Conservation (phyloP, 75 land plant species). For the Cupressus sempervirens region DNA sequence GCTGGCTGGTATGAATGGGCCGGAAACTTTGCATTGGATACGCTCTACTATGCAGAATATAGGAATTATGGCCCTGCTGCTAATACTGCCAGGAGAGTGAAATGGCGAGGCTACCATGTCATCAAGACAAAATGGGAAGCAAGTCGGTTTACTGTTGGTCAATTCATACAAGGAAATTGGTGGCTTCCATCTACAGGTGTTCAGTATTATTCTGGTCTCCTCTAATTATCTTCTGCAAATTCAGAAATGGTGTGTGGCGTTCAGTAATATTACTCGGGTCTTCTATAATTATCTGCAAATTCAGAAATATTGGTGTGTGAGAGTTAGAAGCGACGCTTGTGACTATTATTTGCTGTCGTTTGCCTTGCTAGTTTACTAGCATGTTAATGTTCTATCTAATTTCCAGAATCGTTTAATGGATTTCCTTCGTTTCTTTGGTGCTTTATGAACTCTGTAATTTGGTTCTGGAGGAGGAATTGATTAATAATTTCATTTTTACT, state of each 20-base stretch:
- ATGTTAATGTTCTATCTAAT: too few relatives aligned
- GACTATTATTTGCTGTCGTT: too few relatives aligned
- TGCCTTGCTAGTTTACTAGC: too few relatives aligned
- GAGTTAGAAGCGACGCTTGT: too few relatives aligned
- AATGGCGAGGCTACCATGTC: constrained; percentile 25
- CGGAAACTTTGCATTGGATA: constrained; percentile 19
- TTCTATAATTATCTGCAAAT: not conserved
- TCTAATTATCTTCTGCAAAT: too few relatives aligned
- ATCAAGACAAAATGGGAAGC: constrained; percentile 16
- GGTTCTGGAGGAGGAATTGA: too few relatives aligned
- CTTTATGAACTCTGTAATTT: too few relatives aligned
- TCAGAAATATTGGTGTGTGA: too few relatives aligned
- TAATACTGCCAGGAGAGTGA: constrained; percentile 17
- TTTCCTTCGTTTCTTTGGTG: too few relatives aligned
- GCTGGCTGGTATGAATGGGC: constrained; percentile 44
- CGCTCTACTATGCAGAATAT: constrained; percentile 44
- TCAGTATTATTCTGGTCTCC: not conserved
- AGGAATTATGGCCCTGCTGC: constrained; percentile 33
- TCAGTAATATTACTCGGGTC: not conserved
- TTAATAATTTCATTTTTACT: too few relatives aligned
- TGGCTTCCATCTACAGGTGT: constrained; percentile 14
- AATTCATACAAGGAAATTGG: constrained; percentile 14
- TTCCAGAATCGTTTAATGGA: too few relatives aligned
- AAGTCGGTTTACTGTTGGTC: constrained; percentile 13
- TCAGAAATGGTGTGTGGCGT: not conserved